These are phyloP conservation scores for Geotrichum cucujoidarum DNA, from an alignment of 1,139 yeast genomes.

Conservation along the genomic window DNA sequence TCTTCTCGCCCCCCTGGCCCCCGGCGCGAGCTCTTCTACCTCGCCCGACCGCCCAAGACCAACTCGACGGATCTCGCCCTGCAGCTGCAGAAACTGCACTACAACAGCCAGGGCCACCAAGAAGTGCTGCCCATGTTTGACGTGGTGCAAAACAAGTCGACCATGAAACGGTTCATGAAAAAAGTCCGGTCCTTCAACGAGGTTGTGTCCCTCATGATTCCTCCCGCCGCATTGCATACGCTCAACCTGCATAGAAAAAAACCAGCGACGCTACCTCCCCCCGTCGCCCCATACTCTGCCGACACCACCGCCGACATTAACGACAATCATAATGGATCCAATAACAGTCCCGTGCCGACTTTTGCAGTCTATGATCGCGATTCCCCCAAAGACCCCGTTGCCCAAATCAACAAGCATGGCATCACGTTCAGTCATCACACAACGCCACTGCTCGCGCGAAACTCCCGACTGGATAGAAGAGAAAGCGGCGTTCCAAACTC, in stretches of 20 bases:
- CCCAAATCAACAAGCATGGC: constrained; percentile 6
- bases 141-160: constrained; percentile 2
- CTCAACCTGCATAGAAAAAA: too few relatives aligned
- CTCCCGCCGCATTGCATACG: background rate
- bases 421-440: constrained; percentile 12
- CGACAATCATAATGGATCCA: background rate
- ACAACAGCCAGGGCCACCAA: background rate
- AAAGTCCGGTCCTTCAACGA: constrained; percentile 12
- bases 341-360: background rate
- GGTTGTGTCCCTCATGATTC: background rate
- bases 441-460: constrained; percentile 7
- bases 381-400: constrained; percentile 6
- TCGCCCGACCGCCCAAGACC: constrained; percentile 12
- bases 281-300: background rate
- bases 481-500: background rate
- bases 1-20: background rate
- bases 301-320: background rate
- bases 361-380: constrained; percentile 9
- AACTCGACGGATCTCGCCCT: constrained; percentile 5
- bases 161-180: constrained; percentile 2
- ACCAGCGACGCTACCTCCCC: background rate
- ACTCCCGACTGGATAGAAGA: constrained; percentile 4
- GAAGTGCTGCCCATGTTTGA: constrained; percentile 5
- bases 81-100: constrained; percentile 6
- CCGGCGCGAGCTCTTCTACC: constrained; percentile 7